Evolutionary conservation across 495 filamentous ascomycete species (phyloP).

Genomic region (Lophium mytilinum): DNA sequence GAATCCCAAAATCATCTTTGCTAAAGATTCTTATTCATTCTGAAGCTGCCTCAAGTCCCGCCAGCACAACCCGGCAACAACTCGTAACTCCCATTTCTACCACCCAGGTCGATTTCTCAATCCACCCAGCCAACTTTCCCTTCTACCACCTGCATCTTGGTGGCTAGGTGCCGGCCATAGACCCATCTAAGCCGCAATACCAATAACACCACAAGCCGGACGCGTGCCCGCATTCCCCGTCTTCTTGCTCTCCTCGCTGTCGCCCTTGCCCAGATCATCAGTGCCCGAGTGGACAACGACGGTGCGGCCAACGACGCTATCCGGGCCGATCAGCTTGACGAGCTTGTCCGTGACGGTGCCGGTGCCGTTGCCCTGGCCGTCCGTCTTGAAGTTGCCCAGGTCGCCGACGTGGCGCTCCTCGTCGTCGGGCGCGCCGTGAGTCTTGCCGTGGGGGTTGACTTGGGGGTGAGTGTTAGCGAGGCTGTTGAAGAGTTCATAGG

Average conservation of each 20-base stretch:
- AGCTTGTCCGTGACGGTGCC: conserved; percentile 67
- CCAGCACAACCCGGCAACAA: no score
- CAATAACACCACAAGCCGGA: conserved; percentile 95
- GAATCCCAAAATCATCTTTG: no score
- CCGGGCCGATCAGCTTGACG: conserved; percentile 87
- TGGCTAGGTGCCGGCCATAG: background rate
- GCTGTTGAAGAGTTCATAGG: conserved; percentile 67
- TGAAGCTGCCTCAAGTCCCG: no score
- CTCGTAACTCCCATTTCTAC: no score
- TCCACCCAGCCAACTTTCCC: no score
- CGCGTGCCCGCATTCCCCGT: conserved; percentile 90
- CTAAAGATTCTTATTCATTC: no score
- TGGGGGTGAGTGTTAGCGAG: conserved; percentile 65
- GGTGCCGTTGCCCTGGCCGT: conserved; percentile 78
- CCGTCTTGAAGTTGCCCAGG: conserved; percentile 92
- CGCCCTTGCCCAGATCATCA: conserved; percentile 89
- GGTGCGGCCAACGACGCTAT: conserved; percentile 93
- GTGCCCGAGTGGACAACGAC: conserved; percentile 91
- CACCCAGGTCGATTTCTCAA: no score
- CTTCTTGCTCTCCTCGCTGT: conserved; percentile 87
- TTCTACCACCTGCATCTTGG: no score
- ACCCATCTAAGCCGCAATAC: conserved; percentile 50
- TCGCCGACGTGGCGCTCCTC: conserved; percentile 89
- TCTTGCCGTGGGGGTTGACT: conserved; percentile 94
- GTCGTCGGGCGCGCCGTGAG: conserved; percentile 80